Percentiles rank a stretch among this genome's conserved stretches.
Conservation (phyloP, 2,329 filamentous ascomycete species). For the Trichothecium sympodiale region DNA sequence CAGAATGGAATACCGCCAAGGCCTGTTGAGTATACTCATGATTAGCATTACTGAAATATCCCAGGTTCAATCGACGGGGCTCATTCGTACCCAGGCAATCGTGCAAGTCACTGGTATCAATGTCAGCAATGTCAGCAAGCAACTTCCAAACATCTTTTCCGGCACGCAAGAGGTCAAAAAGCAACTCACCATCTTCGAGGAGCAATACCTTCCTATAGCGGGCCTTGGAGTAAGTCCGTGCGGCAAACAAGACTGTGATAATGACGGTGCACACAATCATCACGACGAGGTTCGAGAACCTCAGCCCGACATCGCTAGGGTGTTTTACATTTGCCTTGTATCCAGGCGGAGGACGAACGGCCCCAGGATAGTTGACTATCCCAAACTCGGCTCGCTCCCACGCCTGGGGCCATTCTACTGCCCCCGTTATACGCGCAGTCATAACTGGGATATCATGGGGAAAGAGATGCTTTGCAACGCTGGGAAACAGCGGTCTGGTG, state of each 20-base stretch:
- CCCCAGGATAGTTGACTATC: no score
- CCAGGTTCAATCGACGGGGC: background rate
- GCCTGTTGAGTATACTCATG: background rate
- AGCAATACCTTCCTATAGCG: slow-evolving; percentile 1
- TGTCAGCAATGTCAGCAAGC: slow-evolving; percentile 2
- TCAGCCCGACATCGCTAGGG: no score
- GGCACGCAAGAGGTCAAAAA: background rate
- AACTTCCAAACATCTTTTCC: background rate
- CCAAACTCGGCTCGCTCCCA: no score
- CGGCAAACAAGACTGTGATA: slow-evolving; percentile 2
- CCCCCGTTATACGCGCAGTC: no score
- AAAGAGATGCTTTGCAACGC: no score
- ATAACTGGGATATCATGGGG: no score
- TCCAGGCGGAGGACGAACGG: no score
- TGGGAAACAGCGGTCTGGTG: no score
- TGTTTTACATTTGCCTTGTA: no score
- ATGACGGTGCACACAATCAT: slow-evolving; percentile 8
- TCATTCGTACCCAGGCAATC: slow-evolving; percentile 7
- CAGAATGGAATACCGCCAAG: no score
- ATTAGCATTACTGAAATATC: background rate
- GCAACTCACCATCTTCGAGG: slow-evolving; percentile 2
- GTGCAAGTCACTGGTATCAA: slow-evolving; percentile 8
- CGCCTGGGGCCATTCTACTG: no score
- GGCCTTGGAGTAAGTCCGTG: slow-evolving; percentile 11
- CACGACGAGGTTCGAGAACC: slow-evolving; percentile 7